phyloP scores from a whole-genome alignment of 805 yeast species.

The Sugiyamaella smithiae region DNA sequence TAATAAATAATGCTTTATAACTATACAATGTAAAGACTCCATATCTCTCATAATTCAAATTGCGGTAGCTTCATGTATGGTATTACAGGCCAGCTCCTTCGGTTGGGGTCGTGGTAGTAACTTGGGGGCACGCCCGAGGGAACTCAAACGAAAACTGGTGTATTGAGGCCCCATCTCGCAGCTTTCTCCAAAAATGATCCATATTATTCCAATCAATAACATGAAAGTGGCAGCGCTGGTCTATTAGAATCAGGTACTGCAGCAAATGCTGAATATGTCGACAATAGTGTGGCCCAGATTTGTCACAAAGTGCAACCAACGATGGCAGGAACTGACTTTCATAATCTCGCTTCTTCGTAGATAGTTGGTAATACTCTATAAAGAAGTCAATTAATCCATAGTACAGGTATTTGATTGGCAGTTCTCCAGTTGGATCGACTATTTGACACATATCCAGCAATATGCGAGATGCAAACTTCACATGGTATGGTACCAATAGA shows the following conservation, averaged over 20 bases:
- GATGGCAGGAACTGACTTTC: background rate
- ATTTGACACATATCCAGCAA: background rate
- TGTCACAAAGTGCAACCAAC: background rate
- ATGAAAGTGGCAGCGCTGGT: background rate
- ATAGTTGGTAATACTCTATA: conserved; percentile 6
- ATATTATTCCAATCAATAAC: background rate
- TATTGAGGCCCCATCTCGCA: background rate
- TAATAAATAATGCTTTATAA: too few species aligned
- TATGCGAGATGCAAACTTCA: background rate
- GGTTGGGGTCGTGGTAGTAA: too few species aligned
- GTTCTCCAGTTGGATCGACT: background rate
- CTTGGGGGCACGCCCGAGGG: too few species aligned
- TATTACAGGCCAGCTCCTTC: too few species aligned
- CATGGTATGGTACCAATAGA: background rate
- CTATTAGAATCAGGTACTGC: background rate
- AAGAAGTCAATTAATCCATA: conserved; percentile 12
- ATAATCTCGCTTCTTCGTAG: background rate
- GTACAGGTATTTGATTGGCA: background rate
- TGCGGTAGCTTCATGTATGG: too few species aligned
- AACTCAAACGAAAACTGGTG: too few species aligned
- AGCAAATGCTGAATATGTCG: background rate
- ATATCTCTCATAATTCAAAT: too few species aligned
- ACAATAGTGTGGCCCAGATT: background rate
- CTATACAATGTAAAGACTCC: too few species aligned
- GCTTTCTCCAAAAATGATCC: background rate